Percentiles rank a stretch among this genome's conserved stretches.
phyloP scores from a whole-genome alignment of 192 early-diverging fungal genomes.

The Helicostylum pulchrum region DNA sequence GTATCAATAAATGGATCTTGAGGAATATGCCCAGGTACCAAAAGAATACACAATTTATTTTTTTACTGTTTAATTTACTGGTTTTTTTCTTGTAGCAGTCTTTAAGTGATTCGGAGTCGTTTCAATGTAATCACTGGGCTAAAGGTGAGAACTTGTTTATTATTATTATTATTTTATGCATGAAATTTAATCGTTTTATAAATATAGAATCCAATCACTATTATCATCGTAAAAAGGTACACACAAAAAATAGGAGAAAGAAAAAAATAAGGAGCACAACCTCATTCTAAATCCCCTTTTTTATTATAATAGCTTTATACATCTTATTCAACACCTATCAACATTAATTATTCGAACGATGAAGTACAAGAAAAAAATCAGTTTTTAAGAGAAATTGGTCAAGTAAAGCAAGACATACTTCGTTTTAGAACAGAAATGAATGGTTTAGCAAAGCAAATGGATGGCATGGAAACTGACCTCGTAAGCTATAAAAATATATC shows the following conservation, averaged over 20 bases:
- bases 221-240: background rate
- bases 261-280: background rate
- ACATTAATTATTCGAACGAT: constrained; percentile 34
- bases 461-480: constrained; percentile 29
- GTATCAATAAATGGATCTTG: constrained; percentile 24
- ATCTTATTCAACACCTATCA: constrained; percentile 35
- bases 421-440: constrained; percentile 27
- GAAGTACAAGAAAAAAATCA: constrained; percentile 8
- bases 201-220: background rate
- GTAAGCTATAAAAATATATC: constrained; percentile 15
- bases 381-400: constrained; percentile 16
- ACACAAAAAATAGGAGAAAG: background rate
- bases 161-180: background rate
- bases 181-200: background rate
- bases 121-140: constrained; percentile 15
- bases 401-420: constrained; percentile 20
- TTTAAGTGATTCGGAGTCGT: constrained; percentile 15
- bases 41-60: background rate
- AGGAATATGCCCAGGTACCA: constrained; percentile 17
- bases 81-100: constrained; percentile 5
- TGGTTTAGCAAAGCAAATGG: constrained; percentile 26
- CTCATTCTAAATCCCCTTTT: background rate
- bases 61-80: background rate
- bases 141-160: background rate
- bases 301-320: constrained; percentile 1